Evolutionary conservation across 2,329 filamentous ascomycete genomes (phyloP), one percentile per base, ranked within the genome.

Genomic region (Cladosporium velox): DNA sequence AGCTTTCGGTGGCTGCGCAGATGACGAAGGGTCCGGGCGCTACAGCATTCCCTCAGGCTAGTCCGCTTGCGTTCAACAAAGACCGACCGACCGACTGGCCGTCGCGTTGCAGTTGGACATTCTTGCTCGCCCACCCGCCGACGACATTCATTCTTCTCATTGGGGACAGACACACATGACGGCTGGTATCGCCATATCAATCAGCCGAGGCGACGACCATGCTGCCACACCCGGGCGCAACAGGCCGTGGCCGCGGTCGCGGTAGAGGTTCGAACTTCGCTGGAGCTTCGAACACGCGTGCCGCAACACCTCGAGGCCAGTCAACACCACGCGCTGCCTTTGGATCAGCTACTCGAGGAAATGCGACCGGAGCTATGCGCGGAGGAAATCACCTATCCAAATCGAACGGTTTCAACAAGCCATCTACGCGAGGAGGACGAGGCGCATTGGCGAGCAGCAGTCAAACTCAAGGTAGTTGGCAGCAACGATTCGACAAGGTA

Each of bases 401-500:
- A 34, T 21, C 18, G 28, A 64, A 64, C 26, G 51, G 35, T 24
- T 55, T 47, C 35, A 35, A 34, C 61, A 65, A 51, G 34, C 34
- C 24, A n/a, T 44, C 63, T n/a, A 18, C 54, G 6, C 54, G 54
- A 18, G 54, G 57, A 30, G 54, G 51, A 8, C 63, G 63, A 21
- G 61, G 63, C 63, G 41, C 63, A 41, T 59, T 55, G n/a, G 52
- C 47, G 7, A 49, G 35, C 63, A 65, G 28, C 26, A 32, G 41
- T 32, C 63, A 65, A 30, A 59, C 63, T 30, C 61, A 64, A 28
- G 67, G 68, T n/a, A 68, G 65, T 15, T 68, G 69, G 69, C 65
- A 69, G 54, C 65, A 69, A 49, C 67, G 71, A 68, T 69, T 67
- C 49, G 67, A 68, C 35, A 65, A 69, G 69, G 72, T 73, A 68